Evolutionary conservation across 129 eudicot species (phyloP).

Genomic region (Calendula officinalis): DNA sequence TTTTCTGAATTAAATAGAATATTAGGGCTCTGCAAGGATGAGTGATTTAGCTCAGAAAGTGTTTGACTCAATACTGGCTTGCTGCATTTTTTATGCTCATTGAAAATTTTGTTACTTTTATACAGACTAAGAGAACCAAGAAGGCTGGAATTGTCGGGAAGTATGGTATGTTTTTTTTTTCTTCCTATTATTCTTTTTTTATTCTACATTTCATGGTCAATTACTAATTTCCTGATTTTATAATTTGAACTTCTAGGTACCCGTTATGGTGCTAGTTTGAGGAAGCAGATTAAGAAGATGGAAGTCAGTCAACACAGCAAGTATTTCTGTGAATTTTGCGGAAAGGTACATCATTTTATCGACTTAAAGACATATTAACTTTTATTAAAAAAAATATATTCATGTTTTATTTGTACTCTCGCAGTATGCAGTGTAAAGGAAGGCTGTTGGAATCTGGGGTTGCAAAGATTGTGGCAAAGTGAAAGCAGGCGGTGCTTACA

Average conservation of each 20-base stretch:
- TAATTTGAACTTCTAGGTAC: conserved; percentile 47
- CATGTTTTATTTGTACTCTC: neutral
- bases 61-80: neutral
- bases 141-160: conserved; percentile 84
- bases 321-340: conserved; percentile 88
- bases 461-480: conserved; percentile 98
- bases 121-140: conserved; percentile 84
- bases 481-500: conserved; percentile 94
- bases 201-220: neutral
- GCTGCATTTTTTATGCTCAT: conserved; percentile 1
- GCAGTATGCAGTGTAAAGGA: conserved; percentile 84
- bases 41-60: neutral
- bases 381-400: neutral
- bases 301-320: conserved; percentile 91
- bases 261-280: conserved; percentile 95
- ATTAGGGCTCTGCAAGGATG: neutral
- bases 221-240: neutral
- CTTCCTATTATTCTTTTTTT: neutral
- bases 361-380: neutral
- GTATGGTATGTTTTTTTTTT: conserved; percentile 45
- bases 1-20: neutral
- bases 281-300: conserved; percentile 95
- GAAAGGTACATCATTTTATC: conserved; percentile 45
- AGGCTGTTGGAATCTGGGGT: conserved; percentile 94
- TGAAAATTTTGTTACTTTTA: conserved; percentile 13